Percentiles rank a stretch among this genome's conserved stretches.
Conservation (phyloP, 1,284 basidiomycete genomes). For the Trichosporon coremiiforme region DNA sequence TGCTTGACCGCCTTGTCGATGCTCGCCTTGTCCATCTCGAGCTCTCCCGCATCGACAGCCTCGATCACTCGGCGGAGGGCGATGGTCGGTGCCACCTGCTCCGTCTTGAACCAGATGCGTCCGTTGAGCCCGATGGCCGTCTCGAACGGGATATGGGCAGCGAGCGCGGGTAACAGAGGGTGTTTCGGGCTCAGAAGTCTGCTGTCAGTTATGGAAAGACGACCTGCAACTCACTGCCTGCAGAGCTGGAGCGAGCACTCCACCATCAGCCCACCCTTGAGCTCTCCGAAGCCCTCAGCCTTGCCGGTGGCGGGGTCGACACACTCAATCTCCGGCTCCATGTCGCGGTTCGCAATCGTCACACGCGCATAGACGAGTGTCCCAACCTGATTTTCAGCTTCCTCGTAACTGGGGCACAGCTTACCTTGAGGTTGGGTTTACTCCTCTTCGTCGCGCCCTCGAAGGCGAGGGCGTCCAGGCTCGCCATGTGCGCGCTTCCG, state of each 20-base stretch:
- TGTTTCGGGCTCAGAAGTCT: conserved; percentile 56
- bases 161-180: conserved; percentile 49
- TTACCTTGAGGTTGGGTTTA: conserved; percentile 59
- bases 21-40: conserved; percentile 39
- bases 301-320: conserved; percentile 59
- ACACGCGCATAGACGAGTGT: conserved; percentile 59
- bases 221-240: conserved; percentile 45
- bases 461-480: conserved; percentile 60
- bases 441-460: conserved; percentile 61
- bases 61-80: conserved; percentile 52
- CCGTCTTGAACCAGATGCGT: conserved; percentile 59
- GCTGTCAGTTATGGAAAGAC: conserved; percentile 22
- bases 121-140: conserved; percentile 60
- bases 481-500: conserved; percentile 58
- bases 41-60: conserved; percentile 44
- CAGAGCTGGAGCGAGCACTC: conserved; percentile 50
- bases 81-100: conserved; percentile 53
- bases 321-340: conserved; percentile 61
- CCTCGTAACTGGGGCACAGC: conserved; percentile 21
- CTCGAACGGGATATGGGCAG: conserved; percentile 56
- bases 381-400: conserved; percentile 54
- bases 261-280: conserved; percentile 57
- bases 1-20: conserved; percentile 40
- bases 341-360: conserved; percentile 58
- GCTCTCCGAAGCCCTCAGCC: conserved; percentile 57